Evolutionary conservation across 257 asterid genomes (phyloP), one percentile per base, ranked within the genome.

Genomic region (Cinchona pubescens): DNA sequence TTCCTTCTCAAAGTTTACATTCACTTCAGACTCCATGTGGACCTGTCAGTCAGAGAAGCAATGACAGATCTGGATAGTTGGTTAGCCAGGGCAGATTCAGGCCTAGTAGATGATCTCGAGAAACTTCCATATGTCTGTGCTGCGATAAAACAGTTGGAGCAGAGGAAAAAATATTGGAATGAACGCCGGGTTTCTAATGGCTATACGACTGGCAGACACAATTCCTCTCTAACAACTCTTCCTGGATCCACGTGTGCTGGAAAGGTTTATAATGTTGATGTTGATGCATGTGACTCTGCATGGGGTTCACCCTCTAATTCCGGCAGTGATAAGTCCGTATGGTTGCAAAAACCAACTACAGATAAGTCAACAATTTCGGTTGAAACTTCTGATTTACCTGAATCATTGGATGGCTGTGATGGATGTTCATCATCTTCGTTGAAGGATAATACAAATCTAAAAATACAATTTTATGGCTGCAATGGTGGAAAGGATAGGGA

Each of bases 31-130:
- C 84, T n/a, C n/a, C n/a, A n/a, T n/a, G 95, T 92, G 69, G 92
- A 88, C 79, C 81, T 90, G 49, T 89, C 97, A 72, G 90, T 94
- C 66, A 86, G 96, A 81, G 90, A 89, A 78, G 95, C 99, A 43
- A 84, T 92, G 88, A 81, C 93, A 25, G 90, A 90, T 85, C 88
- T 94, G 16, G 97, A 94, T 84, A 81, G 91, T 81, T 94, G 99
- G 99, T 85, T 94, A 79, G 99, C 97, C 71, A 88, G 88, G 86
- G 96, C 94, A 37, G 90, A 94, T 60, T 92, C 99, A 2, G 97
- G 99, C 75, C 86, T 90, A 48, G 97, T 88, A 77, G 99, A 94
- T 86, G 99, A 94, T 88, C 76, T 90, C 78, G 94, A 88, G 82
- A 92, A 88, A 80, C 97, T 92, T 82, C 99, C 99, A 0, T 92